Base-by-base conservation (phyloP, 331 rosid genomes). In the Pyracantha coccinea region DNA sequence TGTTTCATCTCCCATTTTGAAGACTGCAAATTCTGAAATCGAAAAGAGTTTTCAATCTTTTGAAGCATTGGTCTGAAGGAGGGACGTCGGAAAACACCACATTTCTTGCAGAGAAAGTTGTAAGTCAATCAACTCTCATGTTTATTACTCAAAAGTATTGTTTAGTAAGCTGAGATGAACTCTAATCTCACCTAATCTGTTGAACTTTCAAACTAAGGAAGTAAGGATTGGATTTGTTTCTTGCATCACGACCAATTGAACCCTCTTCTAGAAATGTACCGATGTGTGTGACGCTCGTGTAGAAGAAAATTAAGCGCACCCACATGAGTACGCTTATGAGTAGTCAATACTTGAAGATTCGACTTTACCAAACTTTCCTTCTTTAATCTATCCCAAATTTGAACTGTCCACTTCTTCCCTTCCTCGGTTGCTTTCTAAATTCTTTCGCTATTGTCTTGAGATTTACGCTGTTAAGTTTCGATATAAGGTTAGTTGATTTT, bases 1-100 rank as follows among this genome's bases (percentile, higher is more conserved):
- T 5, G 84, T 86, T 64, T 86, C 87, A 38, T 86, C 84, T 72
- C 63, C 90, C 90, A 83, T 85, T 23, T 4, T 25, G 20, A 45
- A 47, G 32, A 1, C 52, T 44, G 69, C 14, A n/a, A 4, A 21
- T 10, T 71, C 75, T 71, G 20, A 60, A 7, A 11, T 2, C 33
- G 32, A 71, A 8, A 10, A 10, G 20, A 54, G 52, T 7, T 54
- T 54, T 31, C 52, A 28, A 71, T 71, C 65, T 71, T 71, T 35
- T 71, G 52, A 71, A 21, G 47, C 75, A 47, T 54, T 57, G 29
- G 50, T 27, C 14, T 31, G 67, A 33, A 8, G 17, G 67, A 1
- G 9, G 54, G 4, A 72, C 23, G 21, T 71, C 3, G 29, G 3
- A 53, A 12, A n/a, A 17, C 35, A 33, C 1, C 57, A 41, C 65